Percentiles rank a stretch among this genome's conserved stretches.
These are phyloP conservation scores for Tulasnella calospora DNA, from an alignment of 768 basidiomycete species.

Conservation along the genomic window DNA sequence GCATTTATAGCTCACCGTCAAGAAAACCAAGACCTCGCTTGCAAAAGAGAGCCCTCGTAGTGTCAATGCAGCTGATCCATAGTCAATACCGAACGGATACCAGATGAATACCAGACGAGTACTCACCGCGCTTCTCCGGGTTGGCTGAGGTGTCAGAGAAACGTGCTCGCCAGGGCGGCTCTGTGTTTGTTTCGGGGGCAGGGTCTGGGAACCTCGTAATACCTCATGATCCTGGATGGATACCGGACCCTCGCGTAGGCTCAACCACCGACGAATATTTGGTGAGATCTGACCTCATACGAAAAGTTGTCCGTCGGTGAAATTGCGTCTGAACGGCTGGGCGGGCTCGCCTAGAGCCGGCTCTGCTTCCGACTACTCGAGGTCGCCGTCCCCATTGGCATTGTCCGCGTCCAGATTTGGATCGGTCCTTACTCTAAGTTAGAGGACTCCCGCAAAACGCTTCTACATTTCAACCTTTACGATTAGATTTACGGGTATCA, in stretches of 20 bases:
- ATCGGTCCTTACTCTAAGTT: no score
- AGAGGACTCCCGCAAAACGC: no score
- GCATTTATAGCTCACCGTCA: neutral
- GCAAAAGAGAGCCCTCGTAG: no score
- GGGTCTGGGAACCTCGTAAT: neutral
- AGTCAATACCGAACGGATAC: neutral
- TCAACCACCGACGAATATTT: neutral
- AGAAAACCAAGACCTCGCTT: neutral
- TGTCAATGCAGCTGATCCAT: neutral
- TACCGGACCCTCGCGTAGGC: neutral
- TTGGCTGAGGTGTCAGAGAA: neutral
- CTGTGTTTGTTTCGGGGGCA: neutral
- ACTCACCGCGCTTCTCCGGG: neutral
- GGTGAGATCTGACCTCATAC: neutral
- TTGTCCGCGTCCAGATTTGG: no score
- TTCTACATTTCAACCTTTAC: no score
- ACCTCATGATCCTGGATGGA: neutral
- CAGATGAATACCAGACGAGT: neutral
- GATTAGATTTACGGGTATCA: no score
- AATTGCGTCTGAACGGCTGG: no score
- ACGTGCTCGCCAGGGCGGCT: neutral
- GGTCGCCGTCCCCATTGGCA: no score
- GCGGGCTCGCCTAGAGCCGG: no score
- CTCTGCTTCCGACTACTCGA: no score
- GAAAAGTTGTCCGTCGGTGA: no score